phyloP scores from a whole-genome alignment of 345 rosid genomes.

The Nephelium lappaceum region DNA sequence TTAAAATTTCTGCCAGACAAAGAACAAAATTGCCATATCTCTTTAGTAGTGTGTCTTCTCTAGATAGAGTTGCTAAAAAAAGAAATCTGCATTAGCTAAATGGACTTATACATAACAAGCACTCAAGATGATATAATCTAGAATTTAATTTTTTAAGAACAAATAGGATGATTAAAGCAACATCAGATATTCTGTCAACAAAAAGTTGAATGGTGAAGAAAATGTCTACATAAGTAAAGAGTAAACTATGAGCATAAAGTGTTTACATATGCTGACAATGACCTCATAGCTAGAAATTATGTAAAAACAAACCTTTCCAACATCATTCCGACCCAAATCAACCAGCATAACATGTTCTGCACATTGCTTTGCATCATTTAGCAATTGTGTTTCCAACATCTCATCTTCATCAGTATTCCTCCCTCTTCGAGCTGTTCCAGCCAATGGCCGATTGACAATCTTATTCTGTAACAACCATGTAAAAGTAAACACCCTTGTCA shows the following conservation, averaged over 20 bases:
- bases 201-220: background rate
- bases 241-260: background rate
- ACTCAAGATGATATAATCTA: background rate
- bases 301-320: slow-evolving; percentile 62
- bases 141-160: background rate
- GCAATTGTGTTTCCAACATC: slow-evolving; percentile 48
- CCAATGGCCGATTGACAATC: slow-evolving; percentile 84
- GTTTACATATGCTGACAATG: background rate
- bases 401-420: slow-evolving; percentile 66
- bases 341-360: slow-evolving; percentile 94
- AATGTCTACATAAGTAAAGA: background rate
- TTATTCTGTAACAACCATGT: slow-evolving; percentile 52
- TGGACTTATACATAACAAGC: background rate
- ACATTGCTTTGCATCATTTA: slow-evolving; percentile 73
- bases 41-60: background rate
- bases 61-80: background rate
- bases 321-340: slow-evolving; percentile 87
- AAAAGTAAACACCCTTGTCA: background rate
- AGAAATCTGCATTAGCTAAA: background rate
- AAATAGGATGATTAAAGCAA: background rate
- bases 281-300: background rate
- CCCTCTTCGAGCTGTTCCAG: slow-evolving; percentile 85
- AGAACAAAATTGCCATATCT: background rate
- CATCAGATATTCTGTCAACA: background rate
- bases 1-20: background rate